Percentiles rank a stretch among this genome's conserved stretches.
Conservation (phyloP, 2,329 filamentous ascomycete species). For the Monosporascus cannonballus region DNA sequence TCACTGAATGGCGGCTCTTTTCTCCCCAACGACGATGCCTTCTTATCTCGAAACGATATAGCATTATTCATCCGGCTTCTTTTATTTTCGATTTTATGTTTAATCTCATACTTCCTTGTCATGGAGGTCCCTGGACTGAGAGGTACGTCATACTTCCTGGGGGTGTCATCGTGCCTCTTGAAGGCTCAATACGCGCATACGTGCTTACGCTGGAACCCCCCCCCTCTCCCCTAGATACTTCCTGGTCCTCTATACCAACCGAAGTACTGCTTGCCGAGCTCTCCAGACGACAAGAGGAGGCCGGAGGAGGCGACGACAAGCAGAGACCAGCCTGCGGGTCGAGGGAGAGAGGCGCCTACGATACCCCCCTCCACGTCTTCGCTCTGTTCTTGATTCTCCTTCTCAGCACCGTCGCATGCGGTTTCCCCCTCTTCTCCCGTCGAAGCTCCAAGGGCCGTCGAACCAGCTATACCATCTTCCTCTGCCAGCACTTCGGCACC, state of each 20-base stretch:
- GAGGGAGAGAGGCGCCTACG: slow-evolving; percentile 50
- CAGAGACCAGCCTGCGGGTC: slow-evolving; percentile 47
- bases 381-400: slow-evolving; percentile 60
- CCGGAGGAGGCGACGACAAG: slow-evolving; percentile 23
- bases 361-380: slow-evolving; percentile 61
- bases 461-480: slow-evolving; percentile 56
- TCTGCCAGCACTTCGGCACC: slow-evolving; percentile 71
- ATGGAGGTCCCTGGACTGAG: neutral
- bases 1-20: too few relatives aligned
- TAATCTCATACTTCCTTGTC: neutral
- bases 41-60: too few relatives aligned
- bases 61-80: too few relatives aligned
- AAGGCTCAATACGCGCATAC: neutral
- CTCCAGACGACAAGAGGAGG: slow-evolving; percentile 35
- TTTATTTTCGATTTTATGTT: too few relatives aligned
- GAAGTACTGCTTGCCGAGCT: slow-evolving; percentile 47
- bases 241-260: slow-evolving; percentile 47
- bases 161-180: too few relatives aligned
- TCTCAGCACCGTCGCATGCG: slow-evolving; percentile 56
- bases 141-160: neutral
- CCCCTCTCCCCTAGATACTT: slow-evolving; percentile 29
- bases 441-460: slow-evolving; percentile 50
- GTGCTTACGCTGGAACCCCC: neutral
- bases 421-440: slow-evolving; percentile 59
- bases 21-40: too few relatives aligned